phyloP scores from a whole-genome alignment of 2,329 filamentous ascomycete genomes.

The Xylaria sp. region DNA sequence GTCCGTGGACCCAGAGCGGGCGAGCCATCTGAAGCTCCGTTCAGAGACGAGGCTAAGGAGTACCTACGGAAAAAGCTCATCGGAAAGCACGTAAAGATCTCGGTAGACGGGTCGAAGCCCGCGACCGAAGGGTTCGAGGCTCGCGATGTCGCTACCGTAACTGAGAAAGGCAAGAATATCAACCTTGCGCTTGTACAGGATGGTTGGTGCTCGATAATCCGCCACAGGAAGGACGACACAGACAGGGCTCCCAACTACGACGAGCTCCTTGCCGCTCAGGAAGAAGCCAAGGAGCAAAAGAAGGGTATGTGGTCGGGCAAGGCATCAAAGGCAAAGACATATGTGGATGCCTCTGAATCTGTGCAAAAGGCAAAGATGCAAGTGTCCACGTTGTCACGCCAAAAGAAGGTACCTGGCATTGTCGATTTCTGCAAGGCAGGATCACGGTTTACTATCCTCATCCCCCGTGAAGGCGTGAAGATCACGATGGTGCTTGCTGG shows the following conservation, averaged over 20 bases:
- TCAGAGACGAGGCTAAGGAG: conserved; percentile 93
- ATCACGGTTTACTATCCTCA: conserved; percentile 89
- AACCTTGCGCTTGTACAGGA: conserved; percentile 87
- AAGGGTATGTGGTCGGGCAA: conserved; percentile 98
- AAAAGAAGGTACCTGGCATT: conserved; percentile 91
- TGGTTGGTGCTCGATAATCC: conserved; percentile 92
- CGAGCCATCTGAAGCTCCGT: conserved; percentile 88
- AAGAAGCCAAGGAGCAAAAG: conserved; percentile 83
- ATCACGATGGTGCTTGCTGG: conserved; percentile 94
- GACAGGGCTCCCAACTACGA: conserved; percentile 96
- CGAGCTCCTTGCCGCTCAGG: conserved; percentile 82
- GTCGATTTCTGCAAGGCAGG: conserved; percentile 99
- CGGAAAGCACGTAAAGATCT: conserved; percentile 92
- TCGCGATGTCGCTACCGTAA: conserved; percentile 91
- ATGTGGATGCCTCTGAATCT: conserved; percentile 90
- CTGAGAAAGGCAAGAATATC: conserved; percentile 85
- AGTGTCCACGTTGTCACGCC: conserved; percentile 84
- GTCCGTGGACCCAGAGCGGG: conserved; percentile 90
- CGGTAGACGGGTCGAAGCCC: conserved; percentile 89
- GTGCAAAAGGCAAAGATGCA: conserved; percentile 96
- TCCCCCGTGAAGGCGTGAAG: conserved; percentile 93
- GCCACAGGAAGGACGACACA: conserved; percentile 93
- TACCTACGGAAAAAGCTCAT: conserved; percentile 94
- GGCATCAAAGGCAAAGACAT: conserved; percentile 82
- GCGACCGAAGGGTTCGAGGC: conserved; percentile 92